A percentile compares a stretch with the other conserved stretches of the same genome.
Conservation (phyloP, 1,284 basidiomycete species). For the Rhodotorula sp. region DNA sequence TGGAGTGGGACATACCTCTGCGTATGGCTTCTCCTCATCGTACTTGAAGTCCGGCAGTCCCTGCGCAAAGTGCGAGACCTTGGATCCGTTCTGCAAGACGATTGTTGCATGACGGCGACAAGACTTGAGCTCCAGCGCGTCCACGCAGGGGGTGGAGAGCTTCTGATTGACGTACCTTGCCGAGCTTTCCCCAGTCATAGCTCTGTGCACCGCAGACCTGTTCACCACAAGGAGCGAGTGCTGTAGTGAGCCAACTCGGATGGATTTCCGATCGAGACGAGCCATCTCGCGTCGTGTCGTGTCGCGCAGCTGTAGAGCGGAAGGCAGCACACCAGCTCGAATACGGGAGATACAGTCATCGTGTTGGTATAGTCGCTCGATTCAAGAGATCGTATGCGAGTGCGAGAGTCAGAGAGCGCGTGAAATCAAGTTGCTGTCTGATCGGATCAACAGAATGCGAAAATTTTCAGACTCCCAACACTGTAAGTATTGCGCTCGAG, state of each 20-base stretch:
- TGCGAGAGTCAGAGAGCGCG: neutral
- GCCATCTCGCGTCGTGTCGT: neutral
- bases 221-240: neutral
- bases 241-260: neutral
- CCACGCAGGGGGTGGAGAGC: neutral
- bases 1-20: constrained; percentile 55
- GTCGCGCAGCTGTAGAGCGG: no score
- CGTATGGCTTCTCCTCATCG: constrained; percentile 61
- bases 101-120: neutral
- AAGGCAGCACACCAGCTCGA: constrained; percentile 25
- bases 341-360: constrained; percentile 24
- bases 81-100: constrained; percentile 45
- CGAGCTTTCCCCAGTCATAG: constrained; percentile 61
- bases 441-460: no score
- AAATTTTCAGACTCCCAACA: no score
- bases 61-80: constrained; percentile 57
- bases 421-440: no score
- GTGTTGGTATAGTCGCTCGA: neutral
- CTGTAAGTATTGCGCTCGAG: no score
- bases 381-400: neutral
- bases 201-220: constrained; percentile 46
- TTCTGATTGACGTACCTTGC: constrained; percentile 41
- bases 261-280: neutral
- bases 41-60: constrained; percentile 56
- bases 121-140: neutral